Conservation (phyloP, 345 rosid species). For the Salix caprea region DNA sequence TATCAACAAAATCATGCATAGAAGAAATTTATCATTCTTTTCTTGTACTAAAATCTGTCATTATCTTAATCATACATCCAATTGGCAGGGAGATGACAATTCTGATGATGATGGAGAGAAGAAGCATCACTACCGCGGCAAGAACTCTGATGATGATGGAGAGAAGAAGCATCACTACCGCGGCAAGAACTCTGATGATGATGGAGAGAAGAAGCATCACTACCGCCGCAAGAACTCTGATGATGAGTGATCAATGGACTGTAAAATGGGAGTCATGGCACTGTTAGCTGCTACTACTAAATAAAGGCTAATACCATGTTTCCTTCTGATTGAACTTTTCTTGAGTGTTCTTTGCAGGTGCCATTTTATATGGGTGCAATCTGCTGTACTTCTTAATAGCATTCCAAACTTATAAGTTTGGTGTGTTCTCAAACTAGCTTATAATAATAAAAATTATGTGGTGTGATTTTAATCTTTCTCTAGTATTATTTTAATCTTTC, state of each 20-base stretch:
- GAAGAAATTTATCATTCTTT: not conserved
- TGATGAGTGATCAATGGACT: constrained; percentile 45
- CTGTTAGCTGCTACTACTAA: constrained; percentile 28
- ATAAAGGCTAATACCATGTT: constrained; percentile 39
- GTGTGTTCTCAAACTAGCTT: not conserved
- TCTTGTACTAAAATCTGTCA: not conserved
- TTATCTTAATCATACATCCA: not conserved
- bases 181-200: constrained; percentile 50
- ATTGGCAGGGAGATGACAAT: constrained; percentile 55
- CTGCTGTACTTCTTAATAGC: too few species aligned
- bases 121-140: constrained; percentile 52
- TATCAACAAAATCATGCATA: not conserved
- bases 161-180: constrained; percentile 53
- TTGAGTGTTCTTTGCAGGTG: not conserved
- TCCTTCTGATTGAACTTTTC: not conserved
- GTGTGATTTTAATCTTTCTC: not conserved
- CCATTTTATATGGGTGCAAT: not conserved
- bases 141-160: constrained; percentile 54
- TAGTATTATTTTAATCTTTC: not conserved
- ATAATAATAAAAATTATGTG: not conserved
- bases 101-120: constrained; percentile 49
- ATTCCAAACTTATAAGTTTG: not conserved
- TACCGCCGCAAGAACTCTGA: constrained; percentile 52
- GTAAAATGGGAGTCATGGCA: constrained; percentile 30
- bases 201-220: constrained; percentile 53